Evolutionary conservation across 1,139 yeast species (phyloP), one percentile per base, ranked within the genome.

Genomic region (Hansenula sp.): DNA sequence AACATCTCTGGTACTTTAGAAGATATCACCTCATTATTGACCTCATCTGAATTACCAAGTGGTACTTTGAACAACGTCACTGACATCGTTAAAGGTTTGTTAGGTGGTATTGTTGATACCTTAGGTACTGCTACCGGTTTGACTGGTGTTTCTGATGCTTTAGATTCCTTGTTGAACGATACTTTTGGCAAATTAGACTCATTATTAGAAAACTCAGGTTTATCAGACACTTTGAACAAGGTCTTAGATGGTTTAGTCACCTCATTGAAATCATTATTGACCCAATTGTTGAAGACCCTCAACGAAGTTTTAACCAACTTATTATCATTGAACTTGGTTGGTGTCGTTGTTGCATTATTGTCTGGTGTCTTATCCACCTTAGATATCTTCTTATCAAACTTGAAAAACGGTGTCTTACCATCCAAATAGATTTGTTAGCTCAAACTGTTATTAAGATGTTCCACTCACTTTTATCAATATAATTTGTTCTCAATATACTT

Each of bases 301-400:
- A 6, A 21, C 21, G 15, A 28, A 7, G 47, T 45, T 29, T 7
- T 41, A 5, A 33, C 25, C 13, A 38, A 36, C 44, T 47, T 49
- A 43, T 28, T 47, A n/a, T 24, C 38, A 10, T 40, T 47, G 37
- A 49, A 49, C 51, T 40, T 49, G 43, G 32, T 36, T 36, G 52
- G 51, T 41, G 45, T 45, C 35, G 48, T 48, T 35, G 43, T 45
- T 17, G 33, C 46, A 16, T 42, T 50, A 34, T 19, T 48, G 15
- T 44, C 45, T 41, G 49, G 50, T 42, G 36, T 44, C 25, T 16
- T 41, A 16, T 12, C 37, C 30, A 28, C 41, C 18, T 32, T 32
- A 18, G 34, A 32, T 32, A 13, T n/a, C 12, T 32, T 32, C n/a
- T 32, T 32, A 18, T 11, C 34, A 3, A 18, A 12, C 13, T 32